A percentile compares a stretch with the other conserved stretches of the same genome.
Conservation (phyloP, 108 stramenopile genomes). For the Skeletonema marinoi region DNA sequence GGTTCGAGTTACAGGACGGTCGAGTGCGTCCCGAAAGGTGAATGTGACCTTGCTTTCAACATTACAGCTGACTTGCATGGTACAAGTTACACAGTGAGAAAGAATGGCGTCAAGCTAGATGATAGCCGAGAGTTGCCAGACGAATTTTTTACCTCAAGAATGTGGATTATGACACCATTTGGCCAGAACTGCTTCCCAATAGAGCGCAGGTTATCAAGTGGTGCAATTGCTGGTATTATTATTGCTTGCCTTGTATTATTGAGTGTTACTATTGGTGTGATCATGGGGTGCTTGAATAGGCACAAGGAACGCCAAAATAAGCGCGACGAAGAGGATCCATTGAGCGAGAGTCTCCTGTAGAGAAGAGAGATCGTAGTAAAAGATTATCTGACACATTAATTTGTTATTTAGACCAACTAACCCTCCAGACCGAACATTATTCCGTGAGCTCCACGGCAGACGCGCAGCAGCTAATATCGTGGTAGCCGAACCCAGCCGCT, state of each 20-base stretch:
- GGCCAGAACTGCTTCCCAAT: neutral
- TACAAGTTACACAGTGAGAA: neutral
- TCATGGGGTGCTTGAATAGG: neutral
- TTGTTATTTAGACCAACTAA: no score
- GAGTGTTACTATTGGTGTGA: neutral
- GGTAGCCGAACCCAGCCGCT: neutral
- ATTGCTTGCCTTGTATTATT: neutral
- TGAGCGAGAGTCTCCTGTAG: neutral
- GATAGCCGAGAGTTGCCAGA: neutral
- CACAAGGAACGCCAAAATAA: neutral
- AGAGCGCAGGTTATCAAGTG: neutral
- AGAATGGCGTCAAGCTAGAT: neutral
- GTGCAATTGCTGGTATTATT: neutral
- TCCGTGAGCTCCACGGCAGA: no score
- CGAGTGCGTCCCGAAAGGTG: neutral
- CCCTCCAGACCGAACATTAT: no score
- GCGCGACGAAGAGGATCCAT: neutral
- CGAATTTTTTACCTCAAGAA: neutral
- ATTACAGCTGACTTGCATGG: neutral
- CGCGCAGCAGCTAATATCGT: neutral
- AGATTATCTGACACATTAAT: no score
- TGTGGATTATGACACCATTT: neutral
- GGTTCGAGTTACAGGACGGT: neutral
- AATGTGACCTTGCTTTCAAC: neutral
- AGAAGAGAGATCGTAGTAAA: no score